Base-by-base conservation (phyloP, 2,329 filamentous ascomycete species). In the Ophiostoma tasmaniense region DNA sequence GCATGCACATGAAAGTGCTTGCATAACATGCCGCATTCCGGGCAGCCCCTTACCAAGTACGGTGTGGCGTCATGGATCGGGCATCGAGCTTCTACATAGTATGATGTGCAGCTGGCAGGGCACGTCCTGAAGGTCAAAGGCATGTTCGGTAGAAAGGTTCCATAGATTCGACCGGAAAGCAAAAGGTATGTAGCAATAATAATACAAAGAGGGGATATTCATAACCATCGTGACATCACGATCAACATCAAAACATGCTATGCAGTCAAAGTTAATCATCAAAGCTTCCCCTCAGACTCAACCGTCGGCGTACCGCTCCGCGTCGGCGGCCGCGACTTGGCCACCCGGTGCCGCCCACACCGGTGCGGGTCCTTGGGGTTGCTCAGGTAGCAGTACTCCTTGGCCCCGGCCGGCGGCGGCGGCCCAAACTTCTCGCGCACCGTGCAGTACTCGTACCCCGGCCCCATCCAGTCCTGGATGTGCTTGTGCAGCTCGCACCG, bases 401-500 rank as follows among this genome's bases (percentile, higher is more conserved):
- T 82, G 7, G 83, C 81, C 2, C 79, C 80, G 39, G 79, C 78
- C 3, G 75, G 76, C 0, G 86, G 84, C 11, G 76, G 77, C 22
- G 78, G 77, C 50, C 86, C 86, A 73, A 83, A 89, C 75, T 83
- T 83, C 74, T 85, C 80, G 74, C 82, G 84, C 72, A 89, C 84
- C 69, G 80, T 81, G 79, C 86, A 89, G 77, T 89, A 89, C 76
- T 89, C 86, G 71, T 81, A 77, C 25, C 76, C 79, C 52, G 80
- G 77, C 68, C 84, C 84, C 81, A 88, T 84, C 84, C 86, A 89
- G 55, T 80, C 81, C 74, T 81, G 80, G 73, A 89, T 81, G 75
- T 89, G 87, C 72, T 84, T 83, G 77, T 88, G 85, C 70, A 89
- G 80, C 79, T 88, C 85, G 76, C 87, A 89, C 45, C 87, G 82